These are phyloP conservation scores for Tubosaeta sp. DNA, from an alignment of 768 basidiomycete species.

Conservation along the genomic window DNA sequence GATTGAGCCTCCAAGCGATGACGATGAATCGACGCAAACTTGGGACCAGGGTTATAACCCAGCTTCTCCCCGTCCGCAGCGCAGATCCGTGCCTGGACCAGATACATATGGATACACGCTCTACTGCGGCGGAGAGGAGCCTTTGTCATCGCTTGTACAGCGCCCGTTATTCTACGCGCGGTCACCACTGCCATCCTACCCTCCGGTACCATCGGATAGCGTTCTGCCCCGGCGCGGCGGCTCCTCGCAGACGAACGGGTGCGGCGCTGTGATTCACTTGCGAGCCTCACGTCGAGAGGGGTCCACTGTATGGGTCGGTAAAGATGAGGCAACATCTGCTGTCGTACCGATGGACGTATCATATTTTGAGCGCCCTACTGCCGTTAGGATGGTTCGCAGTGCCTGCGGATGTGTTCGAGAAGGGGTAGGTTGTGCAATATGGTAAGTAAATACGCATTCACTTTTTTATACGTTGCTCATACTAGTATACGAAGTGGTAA, in stretches of 20 bases:
- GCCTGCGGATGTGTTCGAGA: slow-evolving; percentile 65
- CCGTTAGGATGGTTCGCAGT: slow-evolving; percentile 48
- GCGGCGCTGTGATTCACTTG: slow-evolving; percentile 58
- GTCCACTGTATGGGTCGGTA: slow-evolving; percentile 57
- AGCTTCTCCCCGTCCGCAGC: slow-evolving; percentile 22
- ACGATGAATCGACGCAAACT: slow-evolving; percentile 30
- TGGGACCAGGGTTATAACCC: slow-evolving; percentile 34
- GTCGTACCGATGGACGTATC: slow-evolving; percentile 53
- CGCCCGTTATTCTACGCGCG: slow-evolving; percentile 25
- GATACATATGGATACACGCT: slow-evolving; percentile 33
- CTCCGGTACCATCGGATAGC: slow-evolving; percentile 22
- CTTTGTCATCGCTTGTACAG: slow-evolving; percentile 6
- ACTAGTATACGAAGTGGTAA: slow-evolving; percentile 48
- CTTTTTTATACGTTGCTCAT: slow-evolving; percentile 9
- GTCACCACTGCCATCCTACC: slow-evolving; percentile 36
- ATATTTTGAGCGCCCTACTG: slow-evolving; percentile 52
- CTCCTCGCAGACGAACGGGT: slow-evolving; percentile 44
- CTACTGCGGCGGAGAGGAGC: slow-evolving; percentile 40
- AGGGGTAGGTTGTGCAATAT: slow-evolving; percentile 62
- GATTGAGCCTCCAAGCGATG: slow-evolving; percentile 32
- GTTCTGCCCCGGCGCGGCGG: slow-evolving; percentile 5
- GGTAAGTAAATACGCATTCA: slow-evolving; percentile 32
- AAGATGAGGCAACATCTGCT: slow-evolving; percentile 44
- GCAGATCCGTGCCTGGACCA: slow-evolving; percentile 10
- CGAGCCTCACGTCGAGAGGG: slow-evolving; percentile 50